Evolutionary conservation across 2,329 filamentous ascomycete species (phyloP).

Genomic region (Cladosporium velox): DNA sequence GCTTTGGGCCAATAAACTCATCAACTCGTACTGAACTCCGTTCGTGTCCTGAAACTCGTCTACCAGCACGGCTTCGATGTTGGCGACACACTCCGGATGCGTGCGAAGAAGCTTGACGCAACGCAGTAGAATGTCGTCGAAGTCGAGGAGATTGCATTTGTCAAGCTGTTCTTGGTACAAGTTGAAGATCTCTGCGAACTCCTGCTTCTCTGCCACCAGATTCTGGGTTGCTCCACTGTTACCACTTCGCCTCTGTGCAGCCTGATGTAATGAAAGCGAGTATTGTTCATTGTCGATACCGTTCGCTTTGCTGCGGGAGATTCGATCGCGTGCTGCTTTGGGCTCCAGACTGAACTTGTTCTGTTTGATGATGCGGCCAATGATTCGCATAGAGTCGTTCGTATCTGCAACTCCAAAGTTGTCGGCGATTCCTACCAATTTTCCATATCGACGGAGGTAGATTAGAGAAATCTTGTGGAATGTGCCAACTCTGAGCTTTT

Average conservation of each 20-base stretch:
- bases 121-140: constrained; percentile 84
- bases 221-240: constrained; percentile 25
- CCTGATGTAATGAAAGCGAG: constrained; percentile 27
- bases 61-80: constrained; percentile 87
- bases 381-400: constrained; percentile 74
- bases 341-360: constrained; percentile 68
- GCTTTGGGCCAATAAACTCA: constrained; percentile 78
- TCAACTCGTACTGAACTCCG: constrained; percentile 89
- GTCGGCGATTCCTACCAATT: constrained; percentile 75
- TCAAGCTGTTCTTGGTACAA: constrained; percentile 78
- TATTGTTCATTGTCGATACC: constrained; percentile 51
- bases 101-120: constrained; percentile 76
- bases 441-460: constrained; percentile 81
- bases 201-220: constrained; percentile 58
- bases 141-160: constrained; percentile 82
- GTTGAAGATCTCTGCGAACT: constrained; percentile 67
- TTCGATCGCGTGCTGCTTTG: constrained; percentile 69
- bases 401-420: constrained; percentile 92
- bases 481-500: constrained; percentile 80
- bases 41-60: constrained; percentile 99
- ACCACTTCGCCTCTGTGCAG: neutral
- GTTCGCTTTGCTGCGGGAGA: constrained; percentile 65
- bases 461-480: constrained; percentile 91
- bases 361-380: constrained; percentile 76
- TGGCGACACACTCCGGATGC: constrained; percentile 79